A percentile compares a stretch with the other conserved stretches of the same genome.
Evolutionary conservation across 805 yeast species (phyloP).

Genomic region (Ogataea degrootiae): DNA sequence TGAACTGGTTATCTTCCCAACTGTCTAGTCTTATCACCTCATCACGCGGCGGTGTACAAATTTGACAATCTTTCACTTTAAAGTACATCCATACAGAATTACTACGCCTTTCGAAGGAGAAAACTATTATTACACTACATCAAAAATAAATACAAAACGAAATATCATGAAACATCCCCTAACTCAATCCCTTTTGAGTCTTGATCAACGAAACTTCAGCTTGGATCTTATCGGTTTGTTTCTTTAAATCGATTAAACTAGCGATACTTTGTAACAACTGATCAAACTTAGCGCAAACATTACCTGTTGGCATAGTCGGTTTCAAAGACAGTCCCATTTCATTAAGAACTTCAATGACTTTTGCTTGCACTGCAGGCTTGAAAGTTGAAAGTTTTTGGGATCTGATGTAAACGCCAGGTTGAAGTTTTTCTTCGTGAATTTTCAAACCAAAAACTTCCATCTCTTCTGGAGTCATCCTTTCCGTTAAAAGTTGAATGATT

Average conservation of each 20-base stretch:
- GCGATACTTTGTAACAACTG: conserved; percentile 64
- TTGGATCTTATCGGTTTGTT: conserved; percentile 80
- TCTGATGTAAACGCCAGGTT: conserved; percentile 79
- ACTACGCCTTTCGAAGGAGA: too few species aligned
- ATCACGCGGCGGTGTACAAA: too few species aligned
- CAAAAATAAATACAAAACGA: not conserved
- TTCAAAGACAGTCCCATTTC: conserved; percentile 77
- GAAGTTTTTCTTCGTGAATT: conserved; percentile 68
- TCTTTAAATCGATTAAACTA: conserved; percentile 74
- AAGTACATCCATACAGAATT: too few species aligned
- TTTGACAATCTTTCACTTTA: too few species aligned
- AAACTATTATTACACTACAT: not conserved
- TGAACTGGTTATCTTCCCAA: too few species aligned
- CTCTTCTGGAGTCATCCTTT: conserved; percentile 66
- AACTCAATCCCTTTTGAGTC: conserved; percentile 25
- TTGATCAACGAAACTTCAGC: conserved; percentile 61
- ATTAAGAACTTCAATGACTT: conserved; percentile 55
- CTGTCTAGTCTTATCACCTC: too few species aligned
- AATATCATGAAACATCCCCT: not conserved
- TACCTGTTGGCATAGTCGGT: conserved; percentile 85
- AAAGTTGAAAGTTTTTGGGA: conserved; percentile 73
- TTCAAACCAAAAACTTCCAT: conserved; percentile 81
- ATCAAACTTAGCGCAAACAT: conserved; percentile 73
- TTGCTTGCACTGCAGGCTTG: conserved; percentile 70
- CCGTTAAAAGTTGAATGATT: conserved; percentile 36